These are phyloP conservation scores for Trichoderma endophyticum DNA, from an alignment of 2,329 filamentous ascomycete species.

Conservation along the genomic window DNA sequence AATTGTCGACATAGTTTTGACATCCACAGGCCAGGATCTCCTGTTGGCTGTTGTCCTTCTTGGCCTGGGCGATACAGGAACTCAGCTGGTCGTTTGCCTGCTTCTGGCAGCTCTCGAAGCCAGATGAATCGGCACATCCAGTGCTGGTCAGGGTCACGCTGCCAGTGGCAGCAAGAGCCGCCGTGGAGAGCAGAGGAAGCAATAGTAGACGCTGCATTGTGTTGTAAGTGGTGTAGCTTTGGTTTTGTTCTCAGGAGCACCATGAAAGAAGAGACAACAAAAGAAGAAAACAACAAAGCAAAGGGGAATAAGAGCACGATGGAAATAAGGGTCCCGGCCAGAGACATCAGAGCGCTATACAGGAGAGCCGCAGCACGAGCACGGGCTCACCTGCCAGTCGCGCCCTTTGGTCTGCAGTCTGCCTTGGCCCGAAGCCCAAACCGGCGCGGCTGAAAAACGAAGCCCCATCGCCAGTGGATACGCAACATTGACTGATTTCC, in stretches of 20 bases:
- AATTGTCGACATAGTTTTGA: slow-evolving; percentile 25
- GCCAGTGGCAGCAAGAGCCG: not conserved
- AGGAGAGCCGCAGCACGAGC: not conserved
- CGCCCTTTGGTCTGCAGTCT: not conserved
- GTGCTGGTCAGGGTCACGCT: not conserved
- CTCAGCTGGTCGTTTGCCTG: slow-evolving; percentile 12
- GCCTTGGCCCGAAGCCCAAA: slow-evolving; percentile 1
- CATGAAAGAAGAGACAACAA: not conserved
- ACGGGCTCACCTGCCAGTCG: not conserved
- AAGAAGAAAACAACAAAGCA: not conserved
- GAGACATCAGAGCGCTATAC: not conserved
- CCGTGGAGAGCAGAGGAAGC: not conserved
- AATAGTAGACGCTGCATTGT: not conserved
- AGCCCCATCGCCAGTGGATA: not conserved
- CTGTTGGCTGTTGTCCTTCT: slow-evolving; percentile 21
- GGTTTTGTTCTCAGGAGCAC: not conserved
- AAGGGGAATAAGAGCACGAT: not conserved
- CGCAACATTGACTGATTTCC: not conserved
- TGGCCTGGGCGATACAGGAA: slow-evolving; percentile 21
- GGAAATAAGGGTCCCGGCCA: not conserved
- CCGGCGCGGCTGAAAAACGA: not conserved
- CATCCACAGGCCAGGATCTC: slow-evolving; percentile 26
- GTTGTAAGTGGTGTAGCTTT: not conserved
- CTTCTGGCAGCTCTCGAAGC: slow-evolving; percentile 23
- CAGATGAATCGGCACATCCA: slow-evolving; percentile 24